phyloP scores from a whole-genome alignment of 2,329 filamentous ascomycete species.

The Aspergillus quadricinctus region DNA sequence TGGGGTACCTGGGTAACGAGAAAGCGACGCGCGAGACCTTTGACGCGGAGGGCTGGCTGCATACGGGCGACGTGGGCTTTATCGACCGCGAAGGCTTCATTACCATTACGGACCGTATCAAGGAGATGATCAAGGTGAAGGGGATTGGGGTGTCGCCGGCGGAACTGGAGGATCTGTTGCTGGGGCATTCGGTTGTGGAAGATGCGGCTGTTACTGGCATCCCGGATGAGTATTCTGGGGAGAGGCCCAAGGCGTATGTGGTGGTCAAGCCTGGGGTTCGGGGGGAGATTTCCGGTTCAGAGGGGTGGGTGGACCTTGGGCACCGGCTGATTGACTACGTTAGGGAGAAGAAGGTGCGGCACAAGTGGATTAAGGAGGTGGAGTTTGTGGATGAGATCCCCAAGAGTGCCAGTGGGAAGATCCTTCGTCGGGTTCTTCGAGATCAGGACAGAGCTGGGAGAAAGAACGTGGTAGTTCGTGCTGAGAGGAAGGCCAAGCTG shows the following conservation, averaged over 20 bases:
- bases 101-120: conserved; percentile 54
- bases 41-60: conserved; percentile 53
- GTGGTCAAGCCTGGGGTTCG: conserved; percentile 37
- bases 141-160: conserved; percentile 55
- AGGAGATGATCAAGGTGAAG: conserved; percentile 66
- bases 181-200: conserved; percentile 53
- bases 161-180: conserved; percentile 59
- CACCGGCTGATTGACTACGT: conserved; percentile 57
- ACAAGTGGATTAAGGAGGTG: conserved; percentile 37
- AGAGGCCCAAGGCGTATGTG: conserved; percentile 56
- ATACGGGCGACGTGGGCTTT: conserved; percentile 63
- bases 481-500: conserved; percentile 10
- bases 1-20: conserved; percentile 71
- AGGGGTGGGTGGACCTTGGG: conserved; percentile 19
- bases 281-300: not conserved
- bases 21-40: conserved; percentile 67
- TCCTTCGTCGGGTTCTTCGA: conserved; percentile 59
- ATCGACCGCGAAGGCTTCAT: conserved; percentile 55
- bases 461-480: conserved; percentile 8
- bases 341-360: conserved; percentile 59
- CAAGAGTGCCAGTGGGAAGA: conserved; percentile 72
- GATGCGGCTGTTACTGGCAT: conserved; percentile 51
- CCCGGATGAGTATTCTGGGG: conserved; percentile 42
- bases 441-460: conserved; percentile 24
- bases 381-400: conserved; percentile 52